Evolutionary conservation across 164 flowering plant genomes (phyloP).

Genomic region (Chloranthus sessilifolius): DNA sequence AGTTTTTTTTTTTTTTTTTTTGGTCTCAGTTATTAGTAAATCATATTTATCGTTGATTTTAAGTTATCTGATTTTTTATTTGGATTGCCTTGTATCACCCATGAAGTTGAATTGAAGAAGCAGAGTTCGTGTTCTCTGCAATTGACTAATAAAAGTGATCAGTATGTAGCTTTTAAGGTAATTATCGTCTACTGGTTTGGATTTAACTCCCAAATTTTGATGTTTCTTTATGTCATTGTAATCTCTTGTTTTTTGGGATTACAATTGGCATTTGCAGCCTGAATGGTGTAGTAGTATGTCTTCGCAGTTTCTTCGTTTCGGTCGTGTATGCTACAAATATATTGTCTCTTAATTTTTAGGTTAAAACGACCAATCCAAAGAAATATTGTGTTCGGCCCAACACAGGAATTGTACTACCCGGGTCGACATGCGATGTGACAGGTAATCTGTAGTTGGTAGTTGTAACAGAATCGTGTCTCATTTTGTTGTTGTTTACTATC

Average conservation of each 20-base stretch:
- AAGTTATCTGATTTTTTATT: background rate
- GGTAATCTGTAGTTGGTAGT: conserved; percentile 29
- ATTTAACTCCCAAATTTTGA: no score
- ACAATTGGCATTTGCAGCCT: no score
- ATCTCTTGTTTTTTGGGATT: no score
- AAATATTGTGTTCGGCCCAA: conserved; percentile 90
- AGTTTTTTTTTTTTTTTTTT: background rate
- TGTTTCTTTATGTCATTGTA: no score
- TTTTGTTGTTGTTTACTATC: background rate
- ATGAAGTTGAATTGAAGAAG: conserved; percentile 76
- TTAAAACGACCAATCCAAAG: conserved; percentile 92
- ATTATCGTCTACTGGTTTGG: background rate
- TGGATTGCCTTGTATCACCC: background rate
- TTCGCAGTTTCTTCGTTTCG: no score
- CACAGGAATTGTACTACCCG: conserved; percentile 63
- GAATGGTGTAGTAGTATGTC: no score
- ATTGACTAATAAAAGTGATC: conserved; percentile 66
- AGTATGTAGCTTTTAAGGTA: conserved; percentile 87
- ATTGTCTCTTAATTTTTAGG: conserved; percentile 31
- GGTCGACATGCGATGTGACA: conserved; percentile 57
- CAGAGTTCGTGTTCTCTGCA: conserved; percentile 86
- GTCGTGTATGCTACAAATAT: no score
- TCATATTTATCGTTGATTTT: background rate
- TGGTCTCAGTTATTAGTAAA: background rate
- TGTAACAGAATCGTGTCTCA: background rate